phyloP scores from a whole-genome alignment of 192 early-diverging fungal species.

The Coemansia sp. region DNA sequence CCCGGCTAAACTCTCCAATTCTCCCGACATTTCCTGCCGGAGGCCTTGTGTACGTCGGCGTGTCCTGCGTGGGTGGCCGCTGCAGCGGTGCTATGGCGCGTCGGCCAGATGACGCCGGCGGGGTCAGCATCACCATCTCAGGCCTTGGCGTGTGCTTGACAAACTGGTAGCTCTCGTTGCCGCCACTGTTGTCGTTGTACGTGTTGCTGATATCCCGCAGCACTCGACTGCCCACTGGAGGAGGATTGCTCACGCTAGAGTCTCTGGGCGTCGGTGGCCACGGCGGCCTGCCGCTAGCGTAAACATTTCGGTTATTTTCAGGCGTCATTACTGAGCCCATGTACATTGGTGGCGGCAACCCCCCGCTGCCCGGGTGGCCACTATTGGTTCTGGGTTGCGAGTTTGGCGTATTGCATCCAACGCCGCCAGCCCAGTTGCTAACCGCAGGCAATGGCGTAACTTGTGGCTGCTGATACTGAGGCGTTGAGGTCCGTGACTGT shows the following conservation, averaged over 20 bases:
- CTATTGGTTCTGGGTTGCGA: not conserved
- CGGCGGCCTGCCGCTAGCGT: not conserved
- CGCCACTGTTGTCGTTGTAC: slow-evolving; percentile 12
- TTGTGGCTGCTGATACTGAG: slow-evolving; percentile 2
- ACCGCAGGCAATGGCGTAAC: not conserved
- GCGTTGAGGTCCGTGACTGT: slow-evolving; percentile 3
- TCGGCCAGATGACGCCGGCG: slow-evolving; percentile 29
- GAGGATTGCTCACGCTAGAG: not conserved
- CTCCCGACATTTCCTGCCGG: not conserved
- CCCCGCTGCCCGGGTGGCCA: not conserved
- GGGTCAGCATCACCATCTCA: slow-evolving; percentile 30
- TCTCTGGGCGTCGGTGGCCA: slow-evolving; percentile 7
- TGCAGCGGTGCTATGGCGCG: slow-evolving; percentile 9
- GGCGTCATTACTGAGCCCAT: slow-evolving; percentile 17
- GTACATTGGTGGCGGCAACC: not conserved
- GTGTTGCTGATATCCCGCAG: slow-evolving; percentile 48
- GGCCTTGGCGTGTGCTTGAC: slow-evolving; percentile 3
- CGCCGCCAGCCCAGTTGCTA: not conserved
- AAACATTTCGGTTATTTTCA: not conserved
- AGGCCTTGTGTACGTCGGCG: slow-evolving; percentile 20
- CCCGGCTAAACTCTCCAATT: not conserved
- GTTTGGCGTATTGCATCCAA: not conserved
- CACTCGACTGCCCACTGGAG: slow-evolving; percentile 13
- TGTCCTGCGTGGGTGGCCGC: not conserved
- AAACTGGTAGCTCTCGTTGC: not conserved